Evolutionary conservation across 2,329 filamentous ascomycete species (phyloP), one percentile per base, ranked within the genome.

Genomic region (Pseudogymnoascus verrucosus): DNA sequence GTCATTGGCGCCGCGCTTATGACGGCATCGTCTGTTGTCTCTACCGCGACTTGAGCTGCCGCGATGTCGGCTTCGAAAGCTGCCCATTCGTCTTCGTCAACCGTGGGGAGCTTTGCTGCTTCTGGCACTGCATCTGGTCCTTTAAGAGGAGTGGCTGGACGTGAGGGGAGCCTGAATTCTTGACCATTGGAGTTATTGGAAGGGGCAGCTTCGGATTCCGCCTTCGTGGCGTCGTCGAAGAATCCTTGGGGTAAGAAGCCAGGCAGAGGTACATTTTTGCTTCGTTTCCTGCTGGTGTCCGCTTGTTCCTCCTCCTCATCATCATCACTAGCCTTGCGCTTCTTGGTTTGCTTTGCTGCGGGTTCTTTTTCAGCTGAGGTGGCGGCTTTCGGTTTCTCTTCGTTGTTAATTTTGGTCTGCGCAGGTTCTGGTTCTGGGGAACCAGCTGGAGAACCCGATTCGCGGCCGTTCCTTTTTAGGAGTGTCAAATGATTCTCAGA

Each of bases 31-130:
- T 65, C 68, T 31, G 68, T 68, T 14, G 65, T 44, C 31, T 66
- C 65, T 12, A 76, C 70, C 1, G 71, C 71, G 28, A 73, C 69
- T 23, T 78, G 72, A 31, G 78, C 76, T 16, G 71, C 71, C 6
- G 86, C 88, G 63, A 96, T 86, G 62, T 96, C 90, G 2, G 89
- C 89, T 73, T 96, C 89, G 72, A 96, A 96, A 7, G 90, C 90
- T 1, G 90, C 89, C 89, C 90, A 95, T 75, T 95, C 90, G 62
- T 88, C 85, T 71, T 96, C 90, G 72, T 93, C 86, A 7, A 90
- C 76, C 42, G 77, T 76, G 12, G 65, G 54, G 4, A 64, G 19
- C 26, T 36, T 61, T 21, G 62, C 8, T 59, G 64, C 36, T 34
- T 64, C 42, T 57, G 12, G 80, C 7, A 78, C 79, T 5, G 74